Evolutionary conservation across 768 basidiomycete genomes (phyloP).

Genomic region (Tylopilus sp.): DNA sequence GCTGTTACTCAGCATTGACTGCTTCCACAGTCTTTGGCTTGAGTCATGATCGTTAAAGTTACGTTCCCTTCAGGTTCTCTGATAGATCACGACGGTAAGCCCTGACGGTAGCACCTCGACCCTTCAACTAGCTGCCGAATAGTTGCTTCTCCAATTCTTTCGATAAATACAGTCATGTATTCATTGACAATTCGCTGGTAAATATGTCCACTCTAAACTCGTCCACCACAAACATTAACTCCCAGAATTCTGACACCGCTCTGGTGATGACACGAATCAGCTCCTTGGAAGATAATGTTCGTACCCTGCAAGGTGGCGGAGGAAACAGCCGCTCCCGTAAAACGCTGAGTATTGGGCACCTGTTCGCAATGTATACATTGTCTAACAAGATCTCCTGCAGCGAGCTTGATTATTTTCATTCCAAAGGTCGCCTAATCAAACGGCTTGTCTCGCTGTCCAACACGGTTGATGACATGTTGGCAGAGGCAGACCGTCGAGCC

Average conservation of each 20-base stretch:
- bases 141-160: too few species aligned
- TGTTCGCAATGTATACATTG: not conserved
- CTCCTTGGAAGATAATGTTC: not conserved
- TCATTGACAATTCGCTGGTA: too few species aligned
- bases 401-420: not conserved
- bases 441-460: not conserved
- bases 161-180: too few species aligned
- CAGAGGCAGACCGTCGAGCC: not conserved
- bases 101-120: too few species aligned
- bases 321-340: not conserved
- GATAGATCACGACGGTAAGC: too few species aligned
- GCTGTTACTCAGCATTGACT: too few species aligned
- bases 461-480: not conserved
- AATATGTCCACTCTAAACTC: not conserved
- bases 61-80: too few species aligned
- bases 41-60: too few species aligned
- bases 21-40: too few species aligned
- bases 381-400: not conserved
- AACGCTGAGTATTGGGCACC: not conserved
- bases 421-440: not conserved
- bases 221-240: not conserved
- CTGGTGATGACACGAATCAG: not conserved
- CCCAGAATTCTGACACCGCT: not conserved
- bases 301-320: not conserved
- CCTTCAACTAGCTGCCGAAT: too few species aligned